A percentile compares a stretch with the other conserved stretches of the same genome.
phyloP scores from a whole-genome alignment of 352 stramenopile species.

The Globisporangium cylindrosporum region DNA sequence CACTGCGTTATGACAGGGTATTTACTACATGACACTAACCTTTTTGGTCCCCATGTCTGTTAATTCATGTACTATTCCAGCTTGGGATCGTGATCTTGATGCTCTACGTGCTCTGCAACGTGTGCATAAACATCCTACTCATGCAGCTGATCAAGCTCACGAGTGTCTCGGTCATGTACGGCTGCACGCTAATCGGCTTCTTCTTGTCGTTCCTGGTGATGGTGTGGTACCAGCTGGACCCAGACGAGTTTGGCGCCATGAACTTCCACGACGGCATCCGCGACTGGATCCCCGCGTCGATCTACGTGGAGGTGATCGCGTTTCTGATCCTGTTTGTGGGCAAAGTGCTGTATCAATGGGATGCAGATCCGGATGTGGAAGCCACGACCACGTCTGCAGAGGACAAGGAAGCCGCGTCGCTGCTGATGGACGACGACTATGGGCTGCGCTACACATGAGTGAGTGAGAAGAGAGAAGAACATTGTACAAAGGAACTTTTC shows the following conservation, averaged over 20 bases:
- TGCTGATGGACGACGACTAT: conserved; percentile 73
- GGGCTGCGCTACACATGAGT: conserved; percentile 69
- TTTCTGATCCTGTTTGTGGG: conserved; percentile 66
- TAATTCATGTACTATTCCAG: conserved; percentile 21
- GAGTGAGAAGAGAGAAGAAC: neutral
- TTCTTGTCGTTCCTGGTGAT: conserved; percentile 69
- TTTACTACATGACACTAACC: conserved; percentile 1
- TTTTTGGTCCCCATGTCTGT: neutral
- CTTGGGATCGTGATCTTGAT: conserved; percentile 68
- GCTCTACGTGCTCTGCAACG: conserved; percentile 72
- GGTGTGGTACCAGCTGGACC: conserved; percentile 75
- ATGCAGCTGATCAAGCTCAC: conserved; percentile 75
- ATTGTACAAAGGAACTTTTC: neutral
- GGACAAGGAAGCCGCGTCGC: conserved; percentile 78
- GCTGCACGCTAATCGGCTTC: conserved; percentile 68
- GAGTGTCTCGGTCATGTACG: conserved; percentile 75
- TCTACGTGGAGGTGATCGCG: conserved; percentile 68
- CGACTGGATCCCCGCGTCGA: conserved; percentile 70
- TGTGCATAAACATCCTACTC: conserved; percentile 74
- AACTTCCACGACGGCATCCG: conserved; percentile 51
- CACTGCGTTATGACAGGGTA: too few species aligned
- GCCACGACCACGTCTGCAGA: conserved; percentile 79
- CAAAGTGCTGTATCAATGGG: conserved; percentile 80
- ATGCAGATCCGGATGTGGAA: conserved; percentile 71
- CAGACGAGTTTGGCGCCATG: conserved; percentile 59